These are phyloP conservation scores for Nosema granulosis DNA, from an alignment of 371 early-diverging fungal genomes.

Conservation along the genomic window DNA sequence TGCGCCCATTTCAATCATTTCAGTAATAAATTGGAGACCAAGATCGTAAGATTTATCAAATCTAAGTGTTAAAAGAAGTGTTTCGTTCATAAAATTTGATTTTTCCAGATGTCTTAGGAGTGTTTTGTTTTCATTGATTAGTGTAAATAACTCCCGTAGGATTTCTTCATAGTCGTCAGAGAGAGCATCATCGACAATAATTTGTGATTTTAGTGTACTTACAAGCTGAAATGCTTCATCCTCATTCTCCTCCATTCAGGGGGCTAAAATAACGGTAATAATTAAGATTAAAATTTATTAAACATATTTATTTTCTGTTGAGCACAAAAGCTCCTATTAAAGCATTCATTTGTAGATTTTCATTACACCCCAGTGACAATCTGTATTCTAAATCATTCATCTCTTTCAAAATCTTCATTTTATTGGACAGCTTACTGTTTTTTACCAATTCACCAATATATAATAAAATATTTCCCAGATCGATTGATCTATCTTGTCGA, in stretches of 20 bases:
- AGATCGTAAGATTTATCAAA: not conserved
- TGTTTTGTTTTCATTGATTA: conserved; percentile 4
- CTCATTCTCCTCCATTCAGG: not conserved
- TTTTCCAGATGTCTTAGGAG: conserved; percentile 7
- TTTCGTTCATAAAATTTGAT: conserved; percentile 10
- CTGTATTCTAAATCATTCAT: conserved; percentile 62
- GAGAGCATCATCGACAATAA: not conserved
- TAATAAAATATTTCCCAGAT: conserved; percentile 39
- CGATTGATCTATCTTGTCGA: conserved; percentile 30
- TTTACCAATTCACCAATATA: conserved; percentile 44
- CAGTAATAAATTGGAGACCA: conserved; percentile 1
- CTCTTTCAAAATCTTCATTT: conserved; percentile 52
- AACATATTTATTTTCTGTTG: conserved; percentile 14
- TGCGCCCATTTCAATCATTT: not conserved
- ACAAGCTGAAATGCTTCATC: not conserved
- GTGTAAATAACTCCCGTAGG: conserved; percentile 1
- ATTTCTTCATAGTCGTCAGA: conserved; percentile 1
- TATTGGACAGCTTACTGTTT: conserved; percentile 37
- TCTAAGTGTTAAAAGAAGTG: conserved; percentile 4
- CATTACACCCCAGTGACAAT: conserved; percentile 57
- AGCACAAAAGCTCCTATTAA: conserved; percentile 55
- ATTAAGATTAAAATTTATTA: not conserved
- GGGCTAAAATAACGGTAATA: not conserved
- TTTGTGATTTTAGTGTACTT: not conserved
- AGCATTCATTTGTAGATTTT: conserved; percentile 63